Base-by-base conservation (phyloP, 768 basidiomycete species). In the Russula lepida region DNA sequence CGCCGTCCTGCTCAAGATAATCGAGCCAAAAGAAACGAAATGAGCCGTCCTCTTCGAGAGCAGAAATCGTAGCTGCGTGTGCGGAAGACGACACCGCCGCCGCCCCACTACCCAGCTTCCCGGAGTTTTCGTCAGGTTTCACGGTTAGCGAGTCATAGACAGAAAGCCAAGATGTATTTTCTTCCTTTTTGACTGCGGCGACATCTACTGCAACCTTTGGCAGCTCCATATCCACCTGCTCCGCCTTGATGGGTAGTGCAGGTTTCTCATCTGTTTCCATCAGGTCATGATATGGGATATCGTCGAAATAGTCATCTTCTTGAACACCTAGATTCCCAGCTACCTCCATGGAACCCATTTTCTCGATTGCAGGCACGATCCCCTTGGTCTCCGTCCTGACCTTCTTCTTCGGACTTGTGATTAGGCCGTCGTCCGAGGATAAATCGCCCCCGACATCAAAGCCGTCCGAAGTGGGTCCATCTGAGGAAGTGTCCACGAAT, bases 11-110 rank as follows among this genome's bases (percentile, higher is more conserved):
- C 70, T 98, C 93, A 35, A 95, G 83, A 68, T 92, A 92, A 70
- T 99, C 97, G 23, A 98, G 77, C 97, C 97, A 99, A 77, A 87
- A 99, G 78, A 99, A 94, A 28, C 81, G 82, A 15, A 98, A 75
- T 3, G 85, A 88, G 1, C 92, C 93, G 65, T 97, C 92, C 4
- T 81, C 74, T 69, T 98, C 92, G 2, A 94, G 78, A 0, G 86
- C 86, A 44, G 81, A 80, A 7, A 84, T 65, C 23, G 77, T 73
- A 69, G 69, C 62, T 53, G 79, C 74, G 49, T 70, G 64, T 4
- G 76, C 66, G 2, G 72, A 67, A 6, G 75, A 72, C 17, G 71
- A 61, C 7, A 69, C 56, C 6, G n/a, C 65, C 1, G 57, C 52
- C 3, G 65, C 60, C n/a, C 66, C 50, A 17, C 37, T 69, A 5